These are phyloP conservation scores for Dentipellis sp. DNA, from an alignment of 768 basidiomycete species.

Conservation along the genomic window DNA sequence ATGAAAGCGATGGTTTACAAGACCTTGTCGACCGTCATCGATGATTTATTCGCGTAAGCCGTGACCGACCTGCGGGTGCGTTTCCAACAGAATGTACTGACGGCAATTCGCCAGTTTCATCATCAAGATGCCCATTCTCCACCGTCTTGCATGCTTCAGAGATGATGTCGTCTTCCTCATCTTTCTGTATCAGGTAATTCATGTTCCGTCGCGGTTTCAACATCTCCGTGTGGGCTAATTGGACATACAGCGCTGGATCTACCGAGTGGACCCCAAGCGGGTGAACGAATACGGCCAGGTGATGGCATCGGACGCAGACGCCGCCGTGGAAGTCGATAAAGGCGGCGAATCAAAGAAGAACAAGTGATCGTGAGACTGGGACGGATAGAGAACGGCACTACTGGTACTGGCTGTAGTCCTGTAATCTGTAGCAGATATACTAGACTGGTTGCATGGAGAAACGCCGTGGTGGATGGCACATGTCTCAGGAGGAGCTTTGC, in stretches of 20 bases:
- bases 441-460: no score
- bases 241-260: slow-evolving; percentile 79
- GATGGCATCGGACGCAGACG: slow-evolving; percentile 46
- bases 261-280: slow-evolving; percentile 89
- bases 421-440: no score
- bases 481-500: no score
- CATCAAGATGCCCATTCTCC: slow-evolving; percentile 94
- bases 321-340: slow-evolving; percentile 16
- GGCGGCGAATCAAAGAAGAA: slow-evolving; percentile 26
- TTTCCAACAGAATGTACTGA: slow-evolving; percentile 3
- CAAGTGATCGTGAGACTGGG: slow-evolving; percentile 16
- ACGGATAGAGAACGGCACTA: not conserved
- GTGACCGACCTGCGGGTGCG: slow-evolving; percentile 5
- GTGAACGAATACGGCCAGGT: slow-evolving; percentile 96
- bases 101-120: slow-evolving; percentile 52
- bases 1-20: slow-evolving; percentile 99
- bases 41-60: slow-evolving; percentile 84
- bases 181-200: slow-evolving; percentile 77
- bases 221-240: no score
- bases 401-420: no score
- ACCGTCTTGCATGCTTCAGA: slow-evolving; percentile 84
- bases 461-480: no score
- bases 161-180: slow-evolving; percentile 89
- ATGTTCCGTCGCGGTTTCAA: slow-evolving; percentile 16
- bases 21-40: slow-evolving; percentile 80